Conservation (phyloP, 495 filamentous ascomycete genomes). For the Penicillium dipodomyicola region DNA sequence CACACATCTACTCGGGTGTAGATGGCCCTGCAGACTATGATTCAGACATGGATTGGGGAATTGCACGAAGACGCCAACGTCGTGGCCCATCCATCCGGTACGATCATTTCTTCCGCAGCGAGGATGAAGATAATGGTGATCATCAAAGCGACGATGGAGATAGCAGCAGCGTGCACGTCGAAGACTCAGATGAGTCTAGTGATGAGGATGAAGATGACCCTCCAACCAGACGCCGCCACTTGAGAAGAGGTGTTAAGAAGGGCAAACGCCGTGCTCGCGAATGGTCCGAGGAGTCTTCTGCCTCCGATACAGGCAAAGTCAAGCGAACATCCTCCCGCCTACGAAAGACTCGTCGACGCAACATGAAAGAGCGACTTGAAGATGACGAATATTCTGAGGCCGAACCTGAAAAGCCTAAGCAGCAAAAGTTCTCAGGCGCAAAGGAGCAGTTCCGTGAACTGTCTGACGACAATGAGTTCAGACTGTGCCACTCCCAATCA, state of each 20-base stretch:
- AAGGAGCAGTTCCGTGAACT: conserved; percentile 66
- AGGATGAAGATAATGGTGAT: background rate
- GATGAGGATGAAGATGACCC: background rate
- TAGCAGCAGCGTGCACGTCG: background rate
- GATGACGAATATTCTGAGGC: conserved; percentile 68
- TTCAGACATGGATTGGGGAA: conserved; percentile 4
- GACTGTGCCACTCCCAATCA: conserved; percentile 57
- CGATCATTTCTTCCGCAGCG: background rate
- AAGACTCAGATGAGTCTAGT: conserved; percentile 1
- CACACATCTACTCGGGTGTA: background rate
- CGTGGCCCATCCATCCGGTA: background rate
- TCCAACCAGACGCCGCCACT: conserved; percentile 3
- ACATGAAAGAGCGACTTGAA: conserved; percentile 64
- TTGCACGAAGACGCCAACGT: conserved; percentile 1
- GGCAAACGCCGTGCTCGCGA: background rate
- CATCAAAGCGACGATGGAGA: background rate
- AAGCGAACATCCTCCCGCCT: conserved; percentile 33
- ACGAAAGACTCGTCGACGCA: conserved; percentile 38
- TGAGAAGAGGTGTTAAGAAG: conserved; percentile 2
- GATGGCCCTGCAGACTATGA: conserved; percentile 14
- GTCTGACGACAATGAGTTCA: conserved; percentile 58
- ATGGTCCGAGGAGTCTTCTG: conserved; percentile 14
- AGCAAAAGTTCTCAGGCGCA: conserved; percentile 52
- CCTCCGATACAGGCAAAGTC: conserved; percentile 12
- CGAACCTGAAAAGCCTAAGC: conserved; percentile 45